phyloP scores from a whole-genome alignment of 176 grass and related monocot species.

The Carex pumila region DNA sequence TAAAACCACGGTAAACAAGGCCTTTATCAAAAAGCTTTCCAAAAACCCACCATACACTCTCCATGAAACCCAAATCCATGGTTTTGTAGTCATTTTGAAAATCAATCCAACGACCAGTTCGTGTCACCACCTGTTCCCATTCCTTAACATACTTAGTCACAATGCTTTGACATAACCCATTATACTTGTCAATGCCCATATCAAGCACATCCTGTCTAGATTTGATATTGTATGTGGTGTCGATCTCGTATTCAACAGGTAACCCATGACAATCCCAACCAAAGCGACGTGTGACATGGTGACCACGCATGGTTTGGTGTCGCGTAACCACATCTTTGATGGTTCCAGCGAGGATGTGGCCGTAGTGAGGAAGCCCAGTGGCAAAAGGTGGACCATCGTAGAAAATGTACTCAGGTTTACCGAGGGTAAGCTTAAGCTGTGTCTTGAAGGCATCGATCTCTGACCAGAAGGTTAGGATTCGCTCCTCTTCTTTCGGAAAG shows the following conservation, averaged over 20 bases:
- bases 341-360: slow-evolving; percentile 88
- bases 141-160: slow-evolving; percentile 92
- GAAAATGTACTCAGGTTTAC: slow-evolving; percentile 87
- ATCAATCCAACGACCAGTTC: slow-evolving; percentile 84
- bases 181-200: slow-evolving; percentile 84
- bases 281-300: slow-evolving; percentile 79
- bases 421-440: slow-evolving; percentile 69
- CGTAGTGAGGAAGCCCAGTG: slow-evolving; percentile 86
- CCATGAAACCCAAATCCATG: slow-evolving; percentile 88
- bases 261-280: slow-evolving; percentile 97
- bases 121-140: slow-evolving; percentile 78
- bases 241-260: slow-evolving; percentile 96
- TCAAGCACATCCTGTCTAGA: slow-evolving; percentile 82
- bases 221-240: slow-evolving; percentile 57
- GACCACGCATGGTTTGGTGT: slow-evolving; percentile 80
- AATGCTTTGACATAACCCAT: slow-evolving; percentile 75
- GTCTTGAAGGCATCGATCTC: slow-evolving; percentile 60
- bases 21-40: slow-evolving; percentile 60
- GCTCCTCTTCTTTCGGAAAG: slow-evolving; percentile 68
- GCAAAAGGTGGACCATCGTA: slow-evolving; percentile 94
- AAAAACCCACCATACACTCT: slow-evolving; percentile 95
- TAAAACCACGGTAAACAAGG: slow-evolving; percentile 86
- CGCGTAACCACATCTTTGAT: slow-evolving; percentile 99
- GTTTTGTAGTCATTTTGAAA: slow-evolving; percentile 92
- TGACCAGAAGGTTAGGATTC: slow-evolving; percentile 52